Percentiles rank a stretch among this genome's conserved stretches.
These are phyloP conservation scores for Rosa rugosa DNA, from an alignment of 306 rosid species.

Conservation along the genomic window DNA sequence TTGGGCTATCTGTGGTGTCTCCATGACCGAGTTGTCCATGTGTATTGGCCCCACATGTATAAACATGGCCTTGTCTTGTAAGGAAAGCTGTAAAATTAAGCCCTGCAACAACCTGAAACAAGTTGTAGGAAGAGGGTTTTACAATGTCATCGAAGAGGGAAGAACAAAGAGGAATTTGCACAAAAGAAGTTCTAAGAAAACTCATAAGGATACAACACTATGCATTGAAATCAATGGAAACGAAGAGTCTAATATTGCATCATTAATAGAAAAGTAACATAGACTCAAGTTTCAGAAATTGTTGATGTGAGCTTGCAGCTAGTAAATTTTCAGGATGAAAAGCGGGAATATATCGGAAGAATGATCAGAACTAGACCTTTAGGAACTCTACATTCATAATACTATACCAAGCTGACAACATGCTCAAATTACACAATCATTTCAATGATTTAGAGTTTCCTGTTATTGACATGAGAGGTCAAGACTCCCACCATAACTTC, in stretches of 20 bases:
- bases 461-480: neutral
- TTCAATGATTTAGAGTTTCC: neutral
- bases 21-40: slow-evolving; percentile 95
- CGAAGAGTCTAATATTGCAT: neutral
- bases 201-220: neutral
- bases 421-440: neutral
- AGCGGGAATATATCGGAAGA: neutral
- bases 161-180: neutral
- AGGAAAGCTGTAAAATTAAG: slow-evolving; percentile 85
- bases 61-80: slow-evolving; percentile 74
- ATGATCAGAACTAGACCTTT: neutral
- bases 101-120: slow-evolving; percentile 81
- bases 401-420: neutral
- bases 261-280: neutral
- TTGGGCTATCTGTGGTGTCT: slow-evolving; percentile 64
- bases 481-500: neutral
- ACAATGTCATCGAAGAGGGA: neutral
- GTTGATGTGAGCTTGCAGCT: neutral
- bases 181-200: neutral
- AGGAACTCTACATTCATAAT: neutral
- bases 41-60: slow-evolving; percentile 79
- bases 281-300: neutral
- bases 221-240: neutral
- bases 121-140: slow-evolving; percentile 3
- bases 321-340: neutral